Evolutionary conservation across 2,329 filamentous ascomycete species (phyloP), one percentile per base, ranked within the genome.

Genomic region (Domatiomyces catenatus): DNA sequence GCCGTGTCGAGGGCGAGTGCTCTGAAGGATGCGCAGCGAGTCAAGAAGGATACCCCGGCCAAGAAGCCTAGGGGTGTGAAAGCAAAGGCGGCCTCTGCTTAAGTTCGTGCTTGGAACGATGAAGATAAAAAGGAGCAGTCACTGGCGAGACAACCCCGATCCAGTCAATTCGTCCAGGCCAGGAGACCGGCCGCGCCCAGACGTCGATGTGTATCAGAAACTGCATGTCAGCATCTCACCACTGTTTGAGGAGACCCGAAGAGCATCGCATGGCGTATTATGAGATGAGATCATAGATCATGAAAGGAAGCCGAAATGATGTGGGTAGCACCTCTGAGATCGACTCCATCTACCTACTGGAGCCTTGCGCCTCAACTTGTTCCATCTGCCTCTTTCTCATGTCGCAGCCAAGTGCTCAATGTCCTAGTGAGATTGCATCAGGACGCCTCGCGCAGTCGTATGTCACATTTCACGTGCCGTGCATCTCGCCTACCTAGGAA

Each of bases 1-100:
- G 89, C 90, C 63, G 82, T 96, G 65, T 75, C 87, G 71, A 86
- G 92, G 66, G 87, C 84, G 67, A 88, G 83, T 64, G 87, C 88
- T 64, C 79, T 94, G 75, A 84, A 83, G 70, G 75, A 76, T 65
- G 81, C 84, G 63, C 84, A 93, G 79, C 77, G 76, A 68, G 73
- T 82, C 61, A 80, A 83, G 72, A 93, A 93, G 82, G 76, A 83
- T 55, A 71, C 74, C 58, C 79, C 79, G 62, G 80, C 81, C 72
- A 67, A 70, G 65, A 93, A 94, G 81, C 75, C 76, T 62, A 79
- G 87, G 66, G 88, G 89, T 62, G 75, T 75, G 61, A 86, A 88
- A 77, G 86, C 85, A 64, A 64, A 77, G 74, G 83, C 84, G 76
- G 83, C 81, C 59, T 74, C 61, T 43, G 55, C 55, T 53, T 60